phyloP scores from a whole-genome alignment of 352 stramenopile genomes.

The Phytopythium delawarense region DNA sequence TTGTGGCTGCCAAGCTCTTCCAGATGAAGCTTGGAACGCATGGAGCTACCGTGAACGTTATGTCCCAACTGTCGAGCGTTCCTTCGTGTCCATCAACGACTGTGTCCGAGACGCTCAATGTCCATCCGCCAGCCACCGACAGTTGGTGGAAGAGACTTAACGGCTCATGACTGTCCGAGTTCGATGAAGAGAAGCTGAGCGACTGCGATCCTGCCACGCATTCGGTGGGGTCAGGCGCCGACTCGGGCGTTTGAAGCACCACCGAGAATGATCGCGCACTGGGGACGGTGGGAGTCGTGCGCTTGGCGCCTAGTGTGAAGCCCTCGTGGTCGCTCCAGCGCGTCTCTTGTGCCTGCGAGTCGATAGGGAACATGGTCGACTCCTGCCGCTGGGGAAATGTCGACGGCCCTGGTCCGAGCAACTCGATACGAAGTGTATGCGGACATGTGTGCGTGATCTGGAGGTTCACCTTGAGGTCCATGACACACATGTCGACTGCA shows the following conservation, averaged over 20 bases:
- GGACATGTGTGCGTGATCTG: slow-evolving; percentile 52
- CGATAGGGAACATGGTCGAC: slow-evolving; percentile 26
- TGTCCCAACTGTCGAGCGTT: slow-evolving; percentile 44
- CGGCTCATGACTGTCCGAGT: slow-evolving; percentile 17
- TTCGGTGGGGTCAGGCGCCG: slow-evolving; percentile 21
- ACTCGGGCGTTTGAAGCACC: slow-evolving; percentile 36
- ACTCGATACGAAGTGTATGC: slow-evolving; percentile 45
- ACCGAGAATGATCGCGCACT: slow-evolving; percentile 47
- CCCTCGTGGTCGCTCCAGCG: slow-evolving; percentile 41
- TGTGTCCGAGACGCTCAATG: slow-evolving; percentile 45
- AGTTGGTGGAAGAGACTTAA: slow-evolving; percentile 58
- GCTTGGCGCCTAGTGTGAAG: slow-evolving; percentile 20
- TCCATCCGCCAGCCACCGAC: slow-evolving; percentile 50
- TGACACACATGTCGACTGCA: slow-evolving; percentile 36
- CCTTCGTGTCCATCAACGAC: slow-evolving; percentile 33
- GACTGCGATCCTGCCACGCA: slow-evolving; percentile 27
- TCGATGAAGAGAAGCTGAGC: slow-evolving; percentile 27
- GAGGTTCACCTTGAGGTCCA: slow-evolving; percentile 37
- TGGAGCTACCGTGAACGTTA: slow-evolving; percentile 43
- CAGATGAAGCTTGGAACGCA: slow-evolving; percentile 57
- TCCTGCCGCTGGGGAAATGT: slow-evolving; percentile 52
- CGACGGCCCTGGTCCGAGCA: slow-evolving; percentile 56
- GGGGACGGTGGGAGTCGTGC: slow-evolving; percentile 25
- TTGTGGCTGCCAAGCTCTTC: slow-evolving; percentile 29
- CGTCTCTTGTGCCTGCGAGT: slow-evolving; percentile 30